phyloP scores from a whole-genome alignment of 192 early-diverging fungal species.

The Coemansia aciculifera region DNA sequence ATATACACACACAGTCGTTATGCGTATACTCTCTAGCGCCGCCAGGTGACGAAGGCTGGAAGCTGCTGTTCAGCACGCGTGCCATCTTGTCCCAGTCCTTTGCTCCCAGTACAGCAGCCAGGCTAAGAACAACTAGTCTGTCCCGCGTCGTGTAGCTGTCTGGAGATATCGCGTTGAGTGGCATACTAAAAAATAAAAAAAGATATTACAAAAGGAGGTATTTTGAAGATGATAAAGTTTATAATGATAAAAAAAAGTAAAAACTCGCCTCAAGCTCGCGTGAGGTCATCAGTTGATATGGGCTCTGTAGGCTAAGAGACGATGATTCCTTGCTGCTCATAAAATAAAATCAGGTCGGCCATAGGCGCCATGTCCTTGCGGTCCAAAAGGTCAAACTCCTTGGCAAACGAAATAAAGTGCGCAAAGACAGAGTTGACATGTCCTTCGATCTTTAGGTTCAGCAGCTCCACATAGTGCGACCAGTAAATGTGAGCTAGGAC shows the following conservation, averaged over 20 bases:
- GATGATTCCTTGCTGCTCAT: constrained; percentile 48
- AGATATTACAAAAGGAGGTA: background rate
- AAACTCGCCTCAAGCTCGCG: background rate
- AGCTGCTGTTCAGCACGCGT: constrained; percentile 5
- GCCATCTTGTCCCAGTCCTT: constrained; percentile 28
- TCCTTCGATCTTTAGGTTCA: constrained; percentile 78
- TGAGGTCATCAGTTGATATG: constrained; percentile 11
- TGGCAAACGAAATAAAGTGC: constrained; percentile 89
- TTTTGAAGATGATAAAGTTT: background rate
- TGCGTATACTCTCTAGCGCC: constrained; percentile 11
- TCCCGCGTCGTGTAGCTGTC: constrained; percentile 32
- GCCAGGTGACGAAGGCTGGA: background rate
- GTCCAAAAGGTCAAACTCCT: constrained; percentile 92
- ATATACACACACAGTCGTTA: constrained; percentile 34
- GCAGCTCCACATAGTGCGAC: constrained; percentile 82
- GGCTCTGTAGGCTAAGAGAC: background rate
- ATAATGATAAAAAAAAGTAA: background rate
- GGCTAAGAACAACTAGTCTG: constrained; percentile 34
- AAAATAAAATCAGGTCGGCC: constrained; percentile 69
- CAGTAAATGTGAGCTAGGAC: constrained; percentile 95
- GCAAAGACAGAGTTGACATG: constrained; percentile 97
- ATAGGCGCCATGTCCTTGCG: constrained; percentile 86
- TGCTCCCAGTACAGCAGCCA: constrained; percentile 25
- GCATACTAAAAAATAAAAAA: constrained; percentile 1
- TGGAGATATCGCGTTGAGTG: background rate